Evolutionary conservation across 208 protist species (phyloP).

Genomic region (Leishmania lainsoni): DNA sequence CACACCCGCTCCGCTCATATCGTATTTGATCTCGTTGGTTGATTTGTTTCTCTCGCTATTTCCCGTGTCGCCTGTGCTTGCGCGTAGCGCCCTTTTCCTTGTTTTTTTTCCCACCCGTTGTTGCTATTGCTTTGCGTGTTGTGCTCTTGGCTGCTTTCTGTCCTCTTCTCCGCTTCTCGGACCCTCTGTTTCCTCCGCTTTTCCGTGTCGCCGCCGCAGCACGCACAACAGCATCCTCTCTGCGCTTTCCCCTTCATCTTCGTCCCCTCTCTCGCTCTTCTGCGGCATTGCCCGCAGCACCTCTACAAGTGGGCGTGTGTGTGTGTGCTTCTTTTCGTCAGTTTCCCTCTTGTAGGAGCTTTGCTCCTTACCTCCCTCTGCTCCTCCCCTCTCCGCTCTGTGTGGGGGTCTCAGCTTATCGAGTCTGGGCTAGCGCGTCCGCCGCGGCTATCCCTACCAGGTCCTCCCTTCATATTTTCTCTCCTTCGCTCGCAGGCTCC

Average conservation of each 20-base stretch:
- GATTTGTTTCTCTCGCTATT: slow-evolving; percentile 5
- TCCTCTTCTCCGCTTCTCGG: background rate
- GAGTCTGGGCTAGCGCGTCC: background rate
- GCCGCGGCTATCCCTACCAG: background rate
- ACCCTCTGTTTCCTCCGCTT: background rate
- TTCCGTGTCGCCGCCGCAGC: background rate
- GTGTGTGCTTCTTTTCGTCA: background rate
- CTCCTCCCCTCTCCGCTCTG: background rate
- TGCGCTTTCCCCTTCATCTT: background rate
- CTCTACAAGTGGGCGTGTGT: background rate
- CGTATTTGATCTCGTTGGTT: slow-evolving; percentile 5
- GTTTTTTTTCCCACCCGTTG: background rate
- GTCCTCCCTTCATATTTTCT: background rate
- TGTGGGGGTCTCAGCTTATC: background rate
- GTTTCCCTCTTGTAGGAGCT: background rate
- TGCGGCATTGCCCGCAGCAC: background rate
- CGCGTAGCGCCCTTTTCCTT: no score
- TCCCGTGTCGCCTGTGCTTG: background rate
- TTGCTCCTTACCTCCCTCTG: background rate
- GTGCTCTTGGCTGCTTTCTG: background rate
- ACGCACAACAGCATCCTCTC: background rate
- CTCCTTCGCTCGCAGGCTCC: background rate
- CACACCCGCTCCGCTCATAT: background rate
- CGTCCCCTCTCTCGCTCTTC: background rate
- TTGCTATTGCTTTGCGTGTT: background rate